phyloP scores from a whole-genome alignment of 2,329 filamentous ascomycete species.

The Phialocephala subalpina region DNA sequence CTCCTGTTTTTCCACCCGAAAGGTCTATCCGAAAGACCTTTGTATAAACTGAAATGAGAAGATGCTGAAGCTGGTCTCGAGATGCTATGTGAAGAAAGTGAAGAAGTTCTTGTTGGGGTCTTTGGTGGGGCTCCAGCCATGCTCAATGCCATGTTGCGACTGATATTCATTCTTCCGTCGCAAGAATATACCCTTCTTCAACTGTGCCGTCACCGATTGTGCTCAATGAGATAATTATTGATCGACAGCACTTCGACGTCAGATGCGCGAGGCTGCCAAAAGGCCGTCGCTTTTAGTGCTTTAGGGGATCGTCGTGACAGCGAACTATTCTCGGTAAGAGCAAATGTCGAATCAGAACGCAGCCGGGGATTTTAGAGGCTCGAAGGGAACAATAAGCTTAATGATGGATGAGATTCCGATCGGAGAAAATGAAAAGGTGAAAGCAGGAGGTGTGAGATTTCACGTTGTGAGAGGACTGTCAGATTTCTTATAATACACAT shows the following conservation, averaged over 20 bases:
- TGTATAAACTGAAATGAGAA: conserved; percentile 33
- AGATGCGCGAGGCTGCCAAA: conserved; percentile 18
- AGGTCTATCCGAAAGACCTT: conserved; percentile 34
- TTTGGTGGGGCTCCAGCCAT: conserved; percentile 30
- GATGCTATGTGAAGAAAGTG: neutral
- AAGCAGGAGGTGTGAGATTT: neutral
- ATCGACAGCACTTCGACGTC: conserved; percentile 26
- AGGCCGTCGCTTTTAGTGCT: conserved; percentile 12
- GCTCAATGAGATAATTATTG: conserved; percentile 19
- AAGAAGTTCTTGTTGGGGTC: conserved; percentile 20
- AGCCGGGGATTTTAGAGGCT: neutral
- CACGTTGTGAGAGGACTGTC: conserved; percentile 1
- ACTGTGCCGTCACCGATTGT: conserved; percentile 17
- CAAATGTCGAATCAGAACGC: conserved; percentile 8
- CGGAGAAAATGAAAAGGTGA: neutral
- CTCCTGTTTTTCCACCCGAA: conserved; percentile 35
- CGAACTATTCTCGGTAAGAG: conserved; percentile 1
- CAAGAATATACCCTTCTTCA: neutral
- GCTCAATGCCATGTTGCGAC: conserved; percentile 29
- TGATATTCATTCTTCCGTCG: conserved; percentile 31
- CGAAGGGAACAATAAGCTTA: conserved; percentile 11
- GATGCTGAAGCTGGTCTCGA: conserved; percentile 18
- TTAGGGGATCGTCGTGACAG: conserved; percentile 12
- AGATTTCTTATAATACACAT: conserved; percentile 25
- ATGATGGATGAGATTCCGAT: neutral